Base-by-base conservation (phyloP, 148 eudicot genomes). In the Persicaria maculosa region DNA sequence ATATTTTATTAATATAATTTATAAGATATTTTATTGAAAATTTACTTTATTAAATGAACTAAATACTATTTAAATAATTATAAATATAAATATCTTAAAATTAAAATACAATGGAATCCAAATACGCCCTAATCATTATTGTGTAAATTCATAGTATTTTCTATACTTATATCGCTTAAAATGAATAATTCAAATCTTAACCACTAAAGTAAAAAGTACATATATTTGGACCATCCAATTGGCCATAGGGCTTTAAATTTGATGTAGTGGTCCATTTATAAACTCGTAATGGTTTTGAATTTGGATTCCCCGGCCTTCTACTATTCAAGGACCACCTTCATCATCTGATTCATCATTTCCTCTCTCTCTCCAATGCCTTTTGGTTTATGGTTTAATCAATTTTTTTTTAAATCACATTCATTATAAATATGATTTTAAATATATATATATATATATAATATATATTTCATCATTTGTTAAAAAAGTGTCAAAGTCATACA, bases 141-240 rank as follows among this genome's bases (percentile, higher is more conserved):
- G 40, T 31, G 3, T 31, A 31, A 31, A 31, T 31, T 31, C 3
- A 31, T 31, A 31, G 40, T 31, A 31, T 31, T 31, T 31, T 31
- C 3, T 2, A 31, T 31, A 31, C 40, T 1, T 31, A 20, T 19
- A 20, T 19, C 12, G 44, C 6, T 31, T 15, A 11, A 12, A 3
- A 25, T 22, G 4, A 2, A 61, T 10, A 62, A 62, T 9, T 25
- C 44, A 8, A 20, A 54, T 58, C 44, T 62, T 62, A 62, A 25
- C 16, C 43, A 16, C 16, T 4, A 31, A 62, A 16, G 15, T 62
- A 44, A 48, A 48, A 2, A 58, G 22, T 65, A 36, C 19, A 65
- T 8, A 48, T 48, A 5, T 53, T 65, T 65, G 69, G 69, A 65
- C 69, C 69, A 65, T 40, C 46, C 47, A 65, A 65, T 36, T 65